Base-by-base conservation (phyloP, 2,329 filamentous ascomycete species). In the Hypocreales sp. region DNA sequence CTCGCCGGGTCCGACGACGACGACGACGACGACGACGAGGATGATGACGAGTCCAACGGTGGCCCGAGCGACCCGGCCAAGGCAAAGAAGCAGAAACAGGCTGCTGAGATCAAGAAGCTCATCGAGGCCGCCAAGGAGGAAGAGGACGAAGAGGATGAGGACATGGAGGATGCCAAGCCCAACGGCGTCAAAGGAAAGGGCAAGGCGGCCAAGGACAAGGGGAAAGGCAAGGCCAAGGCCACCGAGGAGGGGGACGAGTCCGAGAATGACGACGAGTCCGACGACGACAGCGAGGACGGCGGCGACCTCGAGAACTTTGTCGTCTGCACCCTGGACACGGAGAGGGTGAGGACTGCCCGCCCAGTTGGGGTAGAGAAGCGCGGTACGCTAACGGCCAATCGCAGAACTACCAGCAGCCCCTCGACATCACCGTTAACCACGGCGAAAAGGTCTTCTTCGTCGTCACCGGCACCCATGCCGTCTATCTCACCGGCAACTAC, bases 401-500 rank as follows among this genome's bases (percentile, higher is more conserved):
- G 25, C 45, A 95, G 90, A 72, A 81, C 63, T 93, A 79, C 68
- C 90, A 98, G 60, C 92, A 98, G 59, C 61, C 90, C 25, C 72
- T 98, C 33, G 83, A 98, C 56, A 82, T 98, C 55, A 90, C 81
- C 37, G 73, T 98, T 50, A 74, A 72, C 44, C 80, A 93, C 52
- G 72, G 79, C 41, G 90, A 98, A 66, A 72, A 72, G 42, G 77
- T 94, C 39, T 93, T 81, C 67, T 95, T 98, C 64, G 72, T 80
- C 49, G 84, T 92, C 39, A 75, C 71, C 35, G 90, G 90, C 44
- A 90, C 81, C 36, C 84, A 94, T 67, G 73, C 79, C 37, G 67
- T 98, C 47, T 90, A 78, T 60, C 71, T 98, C 34, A 95, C 87
- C 36, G 90, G 90, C 43, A 98, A 98, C 72, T 95, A 93, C 58